Base-by-base conservation (phyloP, 2,329 filamentous ascomycete genomes). In the Pseudogymnoascus sp. region DNA sequence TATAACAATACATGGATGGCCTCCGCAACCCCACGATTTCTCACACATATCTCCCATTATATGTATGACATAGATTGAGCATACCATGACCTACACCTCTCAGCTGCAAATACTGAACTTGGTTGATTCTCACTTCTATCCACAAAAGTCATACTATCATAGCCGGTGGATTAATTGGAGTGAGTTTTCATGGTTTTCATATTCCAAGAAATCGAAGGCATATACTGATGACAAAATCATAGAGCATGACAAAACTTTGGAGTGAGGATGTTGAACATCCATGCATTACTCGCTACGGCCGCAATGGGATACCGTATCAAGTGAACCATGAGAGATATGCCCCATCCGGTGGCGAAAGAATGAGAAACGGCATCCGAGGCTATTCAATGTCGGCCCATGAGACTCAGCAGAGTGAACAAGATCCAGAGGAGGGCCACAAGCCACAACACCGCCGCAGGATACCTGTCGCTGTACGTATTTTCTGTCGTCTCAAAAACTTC, bases 391-490 rank as follows among this genome's bases (percentile, higher is more conserved):
- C 64, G 11, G 41, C 65, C 33, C 64, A 64, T 22, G 70, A 70
- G 16, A 60, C 60, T 63, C 66, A 66, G 41, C 64, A 62, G 60
- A 61, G 60, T 16, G 67, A 67, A 25, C 67, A 63, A 62, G 62
- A 63, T 39, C 60, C 65, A 6, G 68, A 71, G 11, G 65, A 63
- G 8, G 69, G 71, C 6, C 59, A 63, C 28, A 69, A 64, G 16
- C 60, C 66, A 45, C 64, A 67, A 16, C 67, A 67, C 6, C 67
- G 72, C 62, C 69, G 71, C 60, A 79, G 84, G 59, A 84, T 84
- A 60, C 78, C 76, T 38, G 78, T 83, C 52, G 81, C 81, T 22
- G 81, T 82, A 75, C 69, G 71, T 68, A 22, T 25, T 55, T 49
- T 11, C 62, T 70, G 60, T 23, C 30, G n/a, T 33, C 67, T 38